Evolutionary conservation across 306 rosid genomes (phyloP).

Genomic region (Cicer bijugum): DNA sequence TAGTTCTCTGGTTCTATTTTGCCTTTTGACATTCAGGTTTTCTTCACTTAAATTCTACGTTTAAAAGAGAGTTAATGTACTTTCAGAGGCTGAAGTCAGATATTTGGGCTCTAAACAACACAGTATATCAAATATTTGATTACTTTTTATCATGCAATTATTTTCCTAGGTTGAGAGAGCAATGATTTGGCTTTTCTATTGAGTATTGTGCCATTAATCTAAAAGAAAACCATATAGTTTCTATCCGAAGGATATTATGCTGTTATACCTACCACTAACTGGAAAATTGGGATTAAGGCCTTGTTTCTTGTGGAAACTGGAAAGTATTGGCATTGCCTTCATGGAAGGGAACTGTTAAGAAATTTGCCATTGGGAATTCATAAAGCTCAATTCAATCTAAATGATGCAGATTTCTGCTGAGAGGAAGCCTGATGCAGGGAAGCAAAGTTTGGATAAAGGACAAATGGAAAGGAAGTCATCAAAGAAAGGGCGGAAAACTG

Average conservation of each 20-base stretch:
- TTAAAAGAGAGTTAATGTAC: constrained; percentile 9
- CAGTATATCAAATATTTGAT: constrained; percentile 26
- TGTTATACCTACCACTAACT: constrained; percentile 6
- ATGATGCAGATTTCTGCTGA: constrained; percentile 67
- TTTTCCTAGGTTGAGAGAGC: constrained; percentile 25
- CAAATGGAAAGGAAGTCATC: constrained; percentile 58
- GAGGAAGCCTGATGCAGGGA: constrained; percentile 65
- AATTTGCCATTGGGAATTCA: constrained; percentile 31
- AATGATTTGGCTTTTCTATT: constrained; percentile 5
- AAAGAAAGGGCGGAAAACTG: constrained; percentile 65
- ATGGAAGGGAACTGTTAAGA: constrained; percentile 12
- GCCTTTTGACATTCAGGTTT: constrained; percentile 15
- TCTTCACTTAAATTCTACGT: not conserved
- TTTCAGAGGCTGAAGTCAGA: constrained; percentile 32
- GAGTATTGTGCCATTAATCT: constrained; percentile 20
- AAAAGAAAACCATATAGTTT: not conserved
- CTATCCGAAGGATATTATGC: constrained; percentile 20
- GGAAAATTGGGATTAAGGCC: constrained; percentile 16
- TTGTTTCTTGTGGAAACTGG: constrained; percentile 1
- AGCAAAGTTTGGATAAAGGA: constrained; percentile 63
- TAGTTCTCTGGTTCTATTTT: constrained; percentile 26
- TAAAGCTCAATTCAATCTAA: constrained; percentile 33
- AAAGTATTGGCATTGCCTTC: constrained; percentile 26
- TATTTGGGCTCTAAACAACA: constrained; percentile 12
- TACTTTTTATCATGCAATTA: not conserved